These are phyloP conservation scores for Candida sanyaensis DNA, from an alignment of 1,139 yeast species.

Conservation along the genomic window DNA sequence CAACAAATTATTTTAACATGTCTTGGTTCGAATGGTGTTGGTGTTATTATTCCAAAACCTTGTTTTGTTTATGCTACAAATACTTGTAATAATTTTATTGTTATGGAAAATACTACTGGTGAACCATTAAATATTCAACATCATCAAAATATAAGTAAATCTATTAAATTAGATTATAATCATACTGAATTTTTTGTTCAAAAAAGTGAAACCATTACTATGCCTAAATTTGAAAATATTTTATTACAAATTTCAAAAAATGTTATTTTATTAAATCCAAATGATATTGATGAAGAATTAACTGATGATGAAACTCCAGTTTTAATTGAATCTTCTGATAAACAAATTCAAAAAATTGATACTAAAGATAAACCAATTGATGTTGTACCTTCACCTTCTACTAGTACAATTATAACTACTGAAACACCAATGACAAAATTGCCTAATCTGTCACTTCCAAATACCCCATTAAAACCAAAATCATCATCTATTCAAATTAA, in stretches of 20 bases:
- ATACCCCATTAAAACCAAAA: conserved; percentile 14
- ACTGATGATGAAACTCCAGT: conserved; percentile 21
- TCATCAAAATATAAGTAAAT: conserved; percentile 23
- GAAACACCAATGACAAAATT: not conserved
- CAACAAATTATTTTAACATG: conserved; percentile 49
- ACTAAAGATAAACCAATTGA: conserved; percentile 5
- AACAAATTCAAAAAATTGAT: conserved; percentile 1
- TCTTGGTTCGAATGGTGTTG: conserved; percentile 71
- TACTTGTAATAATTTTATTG: conserved; percentile 29
- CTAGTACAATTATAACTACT: not conserved
- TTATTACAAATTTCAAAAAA: conserved; percentile 65
- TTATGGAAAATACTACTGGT: conserved; percentile 31
- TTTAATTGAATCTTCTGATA: conserved; percentile 16
- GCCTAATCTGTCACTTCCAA: conserved; percentile 9
- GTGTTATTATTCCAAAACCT: conserved; percentile 57
- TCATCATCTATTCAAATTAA: conserved; percentile 4
- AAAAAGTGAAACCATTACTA: conserved; percentile 52
- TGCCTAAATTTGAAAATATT: conserved; percentile 59
- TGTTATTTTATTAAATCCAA: conserved; percentile 54
- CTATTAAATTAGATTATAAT: conserved; percentile 43
- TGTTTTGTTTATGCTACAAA: conserved; percentile 35
- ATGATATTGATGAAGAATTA: conserved; percentile 42
- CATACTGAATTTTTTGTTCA: conserved; percentile 60
- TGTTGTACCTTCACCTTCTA: not conserved
- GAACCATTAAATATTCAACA: conserved; percentile 18